Conservation (phyloP, 345 rosid genomes). For the Corymbia maculata region DNA sequence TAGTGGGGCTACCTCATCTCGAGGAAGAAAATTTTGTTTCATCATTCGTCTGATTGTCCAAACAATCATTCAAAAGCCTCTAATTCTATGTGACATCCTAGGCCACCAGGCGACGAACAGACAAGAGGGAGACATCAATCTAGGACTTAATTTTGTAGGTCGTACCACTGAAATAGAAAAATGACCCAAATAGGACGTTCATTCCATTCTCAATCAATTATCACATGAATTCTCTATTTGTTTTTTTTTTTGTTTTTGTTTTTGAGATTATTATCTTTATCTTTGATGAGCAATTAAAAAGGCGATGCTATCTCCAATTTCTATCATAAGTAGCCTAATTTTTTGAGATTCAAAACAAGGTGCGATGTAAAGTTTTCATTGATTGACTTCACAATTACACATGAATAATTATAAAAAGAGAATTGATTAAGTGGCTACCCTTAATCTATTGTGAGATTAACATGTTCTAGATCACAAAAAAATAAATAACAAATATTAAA, state of each 20-base stretch:
- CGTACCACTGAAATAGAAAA: background rate
- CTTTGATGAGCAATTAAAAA: rapidly evolving
- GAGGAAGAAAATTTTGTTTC: background rate
- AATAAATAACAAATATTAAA: too few species aligned
- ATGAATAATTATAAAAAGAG: background rate
- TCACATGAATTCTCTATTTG: background rate
- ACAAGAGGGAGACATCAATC: background rate
- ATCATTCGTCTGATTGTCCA: background rate
- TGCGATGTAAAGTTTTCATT: background rate
- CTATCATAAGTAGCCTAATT: background rate
- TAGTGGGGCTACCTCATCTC: background rate
- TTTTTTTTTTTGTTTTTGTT: background rate
- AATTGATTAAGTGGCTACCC: background rate
- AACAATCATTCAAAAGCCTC: background rate
- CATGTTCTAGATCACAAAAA: too few species aligned
- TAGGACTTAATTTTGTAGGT: background rate
- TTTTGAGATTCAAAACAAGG: background rate
- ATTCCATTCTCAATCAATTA: background rate
- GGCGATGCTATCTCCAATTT: background rate
- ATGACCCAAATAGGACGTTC: background rate
- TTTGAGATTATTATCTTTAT: background rate
- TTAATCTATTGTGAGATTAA: background rate
- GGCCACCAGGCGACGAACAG: background rate
- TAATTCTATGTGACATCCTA: background rate
- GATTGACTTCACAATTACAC: background rate